Conservation (phyloP, 257 asterid genomes). For the Fraxinus quadrangulata region DNA sequence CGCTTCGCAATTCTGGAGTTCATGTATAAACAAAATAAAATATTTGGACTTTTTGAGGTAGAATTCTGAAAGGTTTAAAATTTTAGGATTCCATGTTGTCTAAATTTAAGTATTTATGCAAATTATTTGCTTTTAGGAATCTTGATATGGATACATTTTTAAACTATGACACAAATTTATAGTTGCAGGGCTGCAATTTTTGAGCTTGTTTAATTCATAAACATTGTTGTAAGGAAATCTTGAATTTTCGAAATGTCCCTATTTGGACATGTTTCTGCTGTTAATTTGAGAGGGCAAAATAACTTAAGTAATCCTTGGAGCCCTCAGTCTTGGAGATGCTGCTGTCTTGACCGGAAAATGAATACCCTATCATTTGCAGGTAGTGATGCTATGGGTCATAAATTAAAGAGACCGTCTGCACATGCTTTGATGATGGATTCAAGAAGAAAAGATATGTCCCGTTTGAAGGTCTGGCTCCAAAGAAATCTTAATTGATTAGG, state of each 20-base stretch:
- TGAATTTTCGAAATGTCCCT: constrained; percentile 54
- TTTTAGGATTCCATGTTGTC: neutral
- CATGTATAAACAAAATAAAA: neutral
- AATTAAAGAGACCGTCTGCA: constrained; percentile 41
- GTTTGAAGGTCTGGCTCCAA: constrained; percentile 60
- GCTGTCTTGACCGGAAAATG: constrained; percentile 33
- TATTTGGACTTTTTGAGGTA: neutral
- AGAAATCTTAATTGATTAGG: constrained; percentile 12
- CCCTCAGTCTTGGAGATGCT: constrained; percentile 37
- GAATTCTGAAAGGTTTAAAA: neutral
- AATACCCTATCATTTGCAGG: constrained; percentile 53
- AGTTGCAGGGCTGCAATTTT: constrained; percentile 30
- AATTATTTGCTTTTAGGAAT: neutral
- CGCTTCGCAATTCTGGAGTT: neutral
- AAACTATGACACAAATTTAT: constrained; percentile 9
- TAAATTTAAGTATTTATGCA: neutral
- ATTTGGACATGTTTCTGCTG: constrained; percentile 77
- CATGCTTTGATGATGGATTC: constrained; percentile 38
- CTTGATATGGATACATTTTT: constrained; percentile 7
- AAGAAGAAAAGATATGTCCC: constrained; percentile 27
- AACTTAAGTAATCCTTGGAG: constrained; percentile 37
- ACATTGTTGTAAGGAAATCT: constrained; percentile 15
- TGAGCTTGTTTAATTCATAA: constrained; percentile 26
- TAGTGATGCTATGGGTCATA: constrained; percentile 62
- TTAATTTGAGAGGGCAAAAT: constrained; percentile 57